Evolutionary conservation across 2,329 filamentous ascomycete species (phyloP).

Genomic region (Ophiosphaerella korrae): DNA sequence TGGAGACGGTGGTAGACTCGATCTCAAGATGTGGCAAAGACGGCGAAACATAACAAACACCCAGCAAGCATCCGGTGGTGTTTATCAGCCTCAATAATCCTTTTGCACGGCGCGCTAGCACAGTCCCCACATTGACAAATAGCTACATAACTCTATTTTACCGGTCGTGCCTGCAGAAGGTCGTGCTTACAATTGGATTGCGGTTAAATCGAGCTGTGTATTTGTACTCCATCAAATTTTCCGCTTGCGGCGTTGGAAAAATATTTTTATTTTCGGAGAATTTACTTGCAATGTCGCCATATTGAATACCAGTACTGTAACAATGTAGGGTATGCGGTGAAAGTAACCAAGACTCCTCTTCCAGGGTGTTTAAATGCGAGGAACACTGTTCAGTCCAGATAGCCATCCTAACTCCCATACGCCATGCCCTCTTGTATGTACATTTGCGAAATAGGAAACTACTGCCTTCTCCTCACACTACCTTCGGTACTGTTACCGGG

Average conservation of each 20-base stretch:
- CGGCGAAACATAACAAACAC: conserved; percentile 16
- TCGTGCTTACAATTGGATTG: conserved; percentile 20
- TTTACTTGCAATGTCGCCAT: neutral
- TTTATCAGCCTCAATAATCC: conserved; percentile 16
- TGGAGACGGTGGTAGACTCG: neutral
- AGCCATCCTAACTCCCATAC: conserved; percentile 28
- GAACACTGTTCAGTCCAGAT: conserved; percentile 16
- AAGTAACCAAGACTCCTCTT: neutral
- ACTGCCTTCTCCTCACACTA: conserved; percentile 27
- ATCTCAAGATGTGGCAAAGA: neutral
- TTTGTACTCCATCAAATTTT: conserved; percentile 6
- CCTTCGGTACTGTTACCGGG: conserved; percentile 24
- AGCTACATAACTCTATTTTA: conserved; percentile 33
- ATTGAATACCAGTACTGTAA: neutral
- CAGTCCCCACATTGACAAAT: conserved; percentile 22
- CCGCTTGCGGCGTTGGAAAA: neutral
- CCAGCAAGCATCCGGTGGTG: conserved; percentile 18
- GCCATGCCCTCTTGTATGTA: conserved; percentile 25
- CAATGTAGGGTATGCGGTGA: neutral
- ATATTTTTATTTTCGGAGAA: neutral
- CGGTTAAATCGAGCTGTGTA: conserved; percentile 28
- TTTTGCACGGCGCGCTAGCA: conserved; percentile 19
- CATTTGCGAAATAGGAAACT: conserved; percentile 22
- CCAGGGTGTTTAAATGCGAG: neutral
- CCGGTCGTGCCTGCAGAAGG: conserved; percentile 38